Evolutionary conservation across 176 grass and related monocot genomes (phyloP).

Genomic region (Poa pratensis): DNA sequence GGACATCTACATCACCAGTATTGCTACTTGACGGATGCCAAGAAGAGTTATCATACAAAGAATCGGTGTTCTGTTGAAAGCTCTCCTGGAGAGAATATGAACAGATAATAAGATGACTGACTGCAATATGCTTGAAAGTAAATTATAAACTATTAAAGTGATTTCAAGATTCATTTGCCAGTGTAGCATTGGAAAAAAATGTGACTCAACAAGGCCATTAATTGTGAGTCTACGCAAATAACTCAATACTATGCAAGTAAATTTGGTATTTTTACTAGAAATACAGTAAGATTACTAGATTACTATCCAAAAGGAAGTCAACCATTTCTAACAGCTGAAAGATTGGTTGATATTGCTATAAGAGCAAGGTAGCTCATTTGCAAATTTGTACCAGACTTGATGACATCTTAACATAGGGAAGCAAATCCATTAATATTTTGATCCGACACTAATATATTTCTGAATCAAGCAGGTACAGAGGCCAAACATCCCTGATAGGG

Average conservation of each 20-base stretch:
- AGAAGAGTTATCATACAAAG: constrained; percentile 56
- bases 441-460: neutral
- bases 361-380: constrained; percentile 22
- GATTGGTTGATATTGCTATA: neutral
- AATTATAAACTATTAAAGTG: neutral
- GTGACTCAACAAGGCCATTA: neutral
- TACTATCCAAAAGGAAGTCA: constrained; percentile 10
- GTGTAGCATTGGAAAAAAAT: neutral
- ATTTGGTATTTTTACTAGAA: constrained; percentile 1
- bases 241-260: neutral
- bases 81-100: constrained; percentile 61
- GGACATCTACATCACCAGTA: constrained; percentile 39
- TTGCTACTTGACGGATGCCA: constrained; percentile 59
- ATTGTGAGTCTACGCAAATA: constrained; percentile 8
- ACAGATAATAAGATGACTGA: constrained; percentile 38
- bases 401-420: constrained; percentile 15
- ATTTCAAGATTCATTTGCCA: constrained; percentile 31
- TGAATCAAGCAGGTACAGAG: constrained; percentile 23
- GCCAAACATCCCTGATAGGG: neutral
- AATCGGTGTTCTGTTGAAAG: constrained; percentile 51
- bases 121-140: constrained; percentile 9
- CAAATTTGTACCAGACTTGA: constrained; percentile 19
- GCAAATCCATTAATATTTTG: constrained; percentile 20
- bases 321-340: constrained; percentile 24
- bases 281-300: constrained; percentile 31